phyloP scores from a whole-genome alignment of 2,329 filamentous ascomycete species.

The Sphaerulina vaccinii region DNA sequence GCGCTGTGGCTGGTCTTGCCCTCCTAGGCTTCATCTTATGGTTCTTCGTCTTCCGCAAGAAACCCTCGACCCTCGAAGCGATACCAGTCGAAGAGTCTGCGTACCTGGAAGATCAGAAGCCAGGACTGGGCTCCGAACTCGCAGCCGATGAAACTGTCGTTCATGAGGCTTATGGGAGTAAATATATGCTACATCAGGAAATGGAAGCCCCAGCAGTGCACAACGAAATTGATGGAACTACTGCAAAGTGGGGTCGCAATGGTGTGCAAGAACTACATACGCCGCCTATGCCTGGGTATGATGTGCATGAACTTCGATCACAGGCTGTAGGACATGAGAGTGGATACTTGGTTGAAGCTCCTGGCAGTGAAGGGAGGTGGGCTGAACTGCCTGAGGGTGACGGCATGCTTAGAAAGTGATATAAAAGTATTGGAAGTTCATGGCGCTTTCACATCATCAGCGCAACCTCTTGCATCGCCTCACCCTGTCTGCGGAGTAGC shows the following conservation, averaged over 20 bases:
- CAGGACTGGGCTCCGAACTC: slow-evolving; percentile 14
- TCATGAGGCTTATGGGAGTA: slow-evolving; percentile 7
- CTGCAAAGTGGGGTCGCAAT: slow-evolving; percentile 12
- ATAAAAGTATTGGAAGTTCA: no score
- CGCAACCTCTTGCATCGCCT: no score
- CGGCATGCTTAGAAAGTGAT: no score
- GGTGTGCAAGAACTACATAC: slow-evolving; percentile 8
- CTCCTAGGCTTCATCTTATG: slow-evolving; percentile 51
- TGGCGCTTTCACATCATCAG: no score
- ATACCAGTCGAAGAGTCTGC: no score
- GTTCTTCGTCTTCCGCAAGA: slow-evolving; percentile 42
- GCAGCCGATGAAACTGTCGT: background rate
- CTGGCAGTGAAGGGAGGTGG: slow-evolving; percentile 12
- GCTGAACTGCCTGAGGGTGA: slow-evolving; percentile 10
- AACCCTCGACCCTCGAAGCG: no score
- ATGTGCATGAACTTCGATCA: slow-evolving; percentile 7
- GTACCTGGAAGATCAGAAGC: no score
- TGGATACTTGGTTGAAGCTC: slow-evolving; percentile 11
- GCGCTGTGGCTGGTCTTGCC: slow-evolving; percentile 68
- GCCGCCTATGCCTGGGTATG: background rate
- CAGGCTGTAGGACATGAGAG: slow-evolving; percentile 9
- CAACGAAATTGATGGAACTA: slow-evolving; percentile 8
- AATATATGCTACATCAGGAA: slow-evolving; percentile 4
- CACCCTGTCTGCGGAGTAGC: no score
- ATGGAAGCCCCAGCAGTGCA: slow-evolving; percentile 1